These are phyloP conservation scores for Magnolia sinica DNA, from an alignment of 164 flowering plant species.

Conservation along the genomic window DNA sequence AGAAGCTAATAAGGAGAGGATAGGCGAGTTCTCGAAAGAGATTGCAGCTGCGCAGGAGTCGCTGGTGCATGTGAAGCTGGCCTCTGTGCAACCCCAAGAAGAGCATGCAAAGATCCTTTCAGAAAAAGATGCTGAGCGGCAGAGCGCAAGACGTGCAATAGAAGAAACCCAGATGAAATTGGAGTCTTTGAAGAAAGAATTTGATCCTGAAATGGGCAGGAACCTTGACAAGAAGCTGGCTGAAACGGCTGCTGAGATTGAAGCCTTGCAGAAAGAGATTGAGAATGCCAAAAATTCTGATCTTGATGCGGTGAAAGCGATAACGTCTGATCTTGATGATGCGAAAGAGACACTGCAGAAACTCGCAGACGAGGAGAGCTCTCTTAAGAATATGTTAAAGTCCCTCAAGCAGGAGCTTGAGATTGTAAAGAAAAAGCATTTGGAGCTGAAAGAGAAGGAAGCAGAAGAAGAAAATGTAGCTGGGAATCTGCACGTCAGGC, in stretches of 20 bases:
- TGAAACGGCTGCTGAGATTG: conserved; percentile 50
- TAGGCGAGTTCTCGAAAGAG: conserved; percentile 60
- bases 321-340: conserved; percentile 68
- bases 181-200: conserved; percentile 46
- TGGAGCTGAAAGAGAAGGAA: conserved; percentile 71
- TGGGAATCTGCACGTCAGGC: conserved; percentile 67
- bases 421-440: conserved; percentile 68
- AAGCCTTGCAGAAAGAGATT: conserved; percentile 46
- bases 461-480: conserved; percentile 69
- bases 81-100: conserved; percentile 51
- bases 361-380: conserved; percentile 48
- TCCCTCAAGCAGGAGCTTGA: conserved; percentile 71
- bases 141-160: conserved; percentile 44
- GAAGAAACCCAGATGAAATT: conserved; percentile 58
- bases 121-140: conserved; percentile 60
- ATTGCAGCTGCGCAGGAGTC: conserved; percentile 53
- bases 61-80: conserved; percentile 61
- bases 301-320: conserved; percentile 54
- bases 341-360: conserved; percentile 48
- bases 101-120: conserved; percentile 55
- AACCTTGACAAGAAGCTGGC: conserved; percentile 53
- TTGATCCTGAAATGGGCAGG: conserved; percentile 45
- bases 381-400: conserved; percentile 52
- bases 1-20: conserved; percentile 50
- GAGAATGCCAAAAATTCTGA: conserved; percentile 59